These are phyloP conservation scores for Aureobasidium sp. DNA, from an alignment of 2,329 filamentous ascomycete genomes.

Conservation along the genomic window DNA sequence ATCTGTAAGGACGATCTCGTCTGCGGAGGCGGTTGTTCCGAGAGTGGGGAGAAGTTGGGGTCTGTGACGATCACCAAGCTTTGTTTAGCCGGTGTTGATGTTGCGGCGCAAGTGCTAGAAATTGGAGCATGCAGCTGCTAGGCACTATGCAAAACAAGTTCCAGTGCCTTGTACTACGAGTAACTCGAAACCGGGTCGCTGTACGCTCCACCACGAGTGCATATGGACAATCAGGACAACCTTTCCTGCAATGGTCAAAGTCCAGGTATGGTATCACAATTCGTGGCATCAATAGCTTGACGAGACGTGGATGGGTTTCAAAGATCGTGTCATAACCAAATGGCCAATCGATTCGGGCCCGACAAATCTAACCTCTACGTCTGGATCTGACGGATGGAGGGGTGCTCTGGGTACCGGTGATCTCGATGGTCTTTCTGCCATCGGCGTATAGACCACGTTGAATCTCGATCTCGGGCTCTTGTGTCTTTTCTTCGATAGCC, in stretches of 20 bases:
- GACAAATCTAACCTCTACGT: slow-evolving; percentile 2
- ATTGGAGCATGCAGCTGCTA: not conserved
- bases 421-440: slow-evolving; percentile 21
- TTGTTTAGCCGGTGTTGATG: not conserved
- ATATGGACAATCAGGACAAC: not conserved
- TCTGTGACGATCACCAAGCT: not conserved
- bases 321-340: not conserved
- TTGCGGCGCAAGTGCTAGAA: not conserved
- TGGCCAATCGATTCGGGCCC: not conserved
- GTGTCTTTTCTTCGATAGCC: slow-evolving; percentile 17
- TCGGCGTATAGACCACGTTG: slow-evolving; percentile 21
- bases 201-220: not conserved
- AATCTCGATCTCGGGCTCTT: slow-evolving; percentile 19
- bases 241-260: not conserved
- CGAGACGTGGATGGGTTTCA: not conserved
- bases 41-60: not conserved
- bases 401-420: not conserved
- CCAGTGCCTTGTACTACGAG: not conserved
- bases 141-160: not conserved
- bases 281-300: not conserved
- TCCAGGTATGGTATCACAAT: not conserved
- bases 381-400: slow-evolving; percentile 4
- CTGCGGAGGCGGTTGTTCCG: not conserved
- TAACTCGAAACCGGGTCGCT: not conserved
- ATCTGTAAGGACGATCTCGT: not conserved